A percentile compares a stretch with the other conserved stretches of the same genome.
Evolutionary conservation across 305 asterid genomes (phyloP).

Genomic region (Ruellia speciosa): DNA sequence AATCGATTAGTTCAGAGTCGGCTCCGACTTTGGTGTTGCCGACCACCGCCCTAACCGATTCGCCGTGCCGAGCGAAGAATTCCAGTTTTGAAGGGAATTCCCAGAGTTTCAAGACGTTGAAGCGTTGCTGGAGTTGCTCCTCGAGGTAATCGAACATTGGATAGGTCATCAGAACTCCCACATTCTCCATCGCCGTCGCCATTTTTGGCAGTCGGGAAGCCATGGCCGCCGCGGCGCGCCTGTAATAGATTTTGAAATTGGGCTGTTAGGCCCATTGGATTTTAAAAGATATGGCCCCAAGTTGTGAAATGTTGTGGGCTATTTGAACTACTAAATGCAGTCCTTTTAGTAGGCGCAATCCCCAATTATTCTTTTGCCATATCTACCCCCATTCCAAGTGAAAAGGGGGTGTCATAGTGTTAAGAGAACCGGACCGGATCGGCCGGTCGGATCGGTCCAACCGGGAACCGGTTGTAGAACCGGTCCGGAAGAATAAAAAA

Average conservation of each 20-base stretch:
- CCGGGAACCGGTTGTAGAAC: too few relatives aligned
- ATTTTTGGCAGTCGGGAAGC: not conserved
- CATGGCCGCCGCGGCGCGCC: not conserved
- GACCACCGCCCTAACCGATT: slow-evolving; percentile 48
- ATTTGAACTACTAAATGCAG: too few relatives aligned
- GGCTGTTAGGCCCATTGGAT: not conserved
- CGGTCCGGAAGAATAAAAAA: too few relatives aligned
- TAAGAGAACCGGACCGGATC: too few relatives aligned
- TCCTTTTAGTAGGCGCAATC: too few relatives aligned
- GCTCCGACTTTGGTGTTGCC: slow-evolving; percentile 52
- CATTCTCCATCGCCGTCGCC: slow-evolving; percentile 19
- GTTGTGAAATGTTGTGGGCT: too few relatives aligned
- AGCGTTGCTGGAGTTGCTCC: slow-evolving; percentile 48
- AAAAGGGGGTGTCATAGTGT: too few relatives aligned
- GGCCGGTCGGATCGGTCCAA: too few relatives aligned
- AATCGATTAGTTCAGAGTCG: slow-evolving; percentile 46
- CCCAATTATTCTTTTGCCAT: too few relatives aligned
- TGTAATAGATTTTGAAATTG: not conserved
- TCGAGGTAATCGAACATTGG: slow-evolving; percentile 63
- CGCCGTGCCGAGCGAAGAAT: slow-evolving; percentile 25
- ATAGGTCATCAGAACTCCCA: slow-evolving; percentile 48
- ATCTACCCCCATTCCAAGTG: too few relatives aligned
- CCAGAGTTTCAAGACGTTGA: slow-evolving; percentile 62
- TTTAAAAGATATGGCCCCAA: too few relatives aligned
- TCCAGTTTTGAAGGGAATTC: slow-evolving; percentile 27